These are phyloP conservation scores for Yamadazyma songkhlaensis DNA, from an alignment of 1,139 yeast species.

Conservation along the genomic window DNA sequence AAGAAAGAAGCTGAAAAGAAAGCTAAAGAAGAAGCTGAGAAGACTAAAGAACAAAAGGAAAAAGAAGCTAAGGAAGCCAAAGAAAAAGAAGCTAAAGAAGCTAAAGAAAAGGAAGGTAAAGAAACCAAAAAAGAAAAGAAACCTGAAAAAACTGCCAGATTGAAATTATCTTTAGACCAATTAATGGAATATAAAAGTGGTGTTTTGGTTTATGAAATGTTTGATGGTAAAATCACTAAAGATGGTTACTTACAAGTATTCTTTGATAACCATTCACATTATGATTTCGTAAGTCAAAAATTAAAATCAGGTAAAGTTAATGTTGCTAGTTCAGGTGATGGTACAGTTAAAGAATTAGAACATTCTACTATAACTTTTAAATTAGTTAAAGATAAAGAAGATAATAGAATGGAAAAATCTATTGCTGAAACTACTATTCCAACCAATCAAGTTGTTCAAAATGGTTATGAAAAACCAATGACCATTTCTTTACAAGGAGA, in stretches of 20 bases:
- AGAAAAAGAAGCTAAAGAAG: slow-evolving; percentile 16
- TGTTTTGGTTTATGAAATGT: slow-evolving; percentile 64
- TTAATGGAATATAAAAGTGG: slow-evolving; percentile 67
- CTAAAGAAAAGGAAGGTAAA: slow-evolving; percentile 19
- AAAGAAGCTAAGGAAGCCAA: slow-evolving; percentile 18
- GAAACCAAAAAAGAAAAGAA: slow-evolving; percentile 36
- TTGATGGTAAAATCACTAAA: slow-evolving; percentile 54
- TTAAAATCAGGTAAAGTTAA: slow-evolving; percentile 31
- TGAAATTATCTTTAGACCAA: slow-evolving; percentile 62
- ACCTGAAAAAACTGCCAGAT: slow-evolving; percentile 39
- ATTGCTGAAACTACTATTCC: slow-evolving; percentile 66
- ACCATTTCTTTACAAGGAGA: slow-evolving; percentile 48
- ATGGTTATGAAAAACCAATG: slow-evolving; percentile 61
- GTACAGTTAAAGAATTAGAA: slow-evolving; percentile 69
- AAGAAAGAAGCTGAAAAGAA: slow-evolving; percentile 25
- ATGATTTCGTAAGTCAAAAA: slow-evolving; percentile 55
- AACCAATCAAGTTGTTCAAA: slow-evolving; percentile 63
- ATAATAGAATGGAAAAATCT: slow-evolving; percentile 54
- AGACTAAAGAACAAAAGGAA: slow-evolving; percentile 25
- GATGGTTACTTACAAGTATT: slow-evolving; percentile 66
- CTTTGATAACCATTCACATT: slow-evolving; percentile 70
- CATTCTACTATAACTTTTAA: slow-evolving; percentile 67
- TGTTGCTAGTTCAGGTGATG: slow-evolving; percentile 68
- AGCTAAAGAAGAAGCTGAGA: slow-evolving; percentile 27
- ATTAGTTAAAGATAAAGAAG: slow-evolving; percentile 51